These are phyloP conservation scores for Talaromyces sp. DNA, from an alignment of 2,329 filamentous ascomycete species.

Conservation along the genomic window DNA sequence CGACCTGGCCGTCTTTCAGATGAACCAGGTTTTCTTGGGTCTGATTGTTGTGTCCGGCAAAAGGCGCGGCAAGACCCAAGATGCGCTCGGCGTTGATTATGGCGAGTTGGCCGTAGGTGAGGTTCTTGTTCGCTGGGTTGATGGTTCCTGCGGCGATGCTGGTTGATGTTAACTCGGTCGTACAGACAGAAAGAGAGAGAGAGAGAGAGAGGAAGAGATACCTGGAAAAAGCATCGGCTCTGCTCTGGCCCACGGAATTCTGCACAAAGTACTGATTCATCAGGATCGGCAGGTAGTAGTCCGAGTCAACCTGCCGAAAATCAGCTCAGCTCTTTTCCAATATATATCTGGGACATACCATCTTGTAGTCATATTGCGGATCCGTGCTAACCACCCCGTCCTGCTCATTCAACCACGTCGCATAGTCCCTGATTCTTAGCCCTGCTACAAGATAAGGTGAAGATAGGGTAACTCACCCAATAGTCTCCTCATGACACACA, in stretches of 20 bases:
- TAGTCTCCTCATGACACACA: conserved; percentile 61
- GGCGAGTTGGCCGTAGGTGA: conserved; percentile 51
- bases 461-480: conserved; percentile 36
- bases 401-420: conserved; percentile 54
- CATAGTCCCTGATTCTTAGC: conserved; percentile 49
- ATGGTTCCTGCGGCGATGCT: conserved; percentile 44
- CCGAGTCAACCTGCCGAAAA: conserved; percentile 49
- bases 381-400: conserved; percentile 49
- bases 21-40: conserved; percentile 52
- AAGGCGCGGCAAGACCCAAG: conserved; percentile 51
- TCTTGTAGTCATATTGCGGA: conserved; percentile 54
- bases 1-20: conserved; percentile 49
- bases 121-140: conserved; percentile 46
- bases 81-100: conserved; percentile 54
- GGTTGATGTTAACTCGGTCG: conserved; percentile 16
- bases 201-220: conserved; percentile 12
- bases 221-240: conserved; percentile 33
- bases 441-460: neutral
- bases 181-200: neutral
- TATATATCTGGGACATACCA: conserved; percentile 32
- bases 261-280: conserved; percentile 56
- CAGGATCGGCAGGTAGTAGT: conserved; percentile 56
- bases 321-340: conserved; percentile 9
- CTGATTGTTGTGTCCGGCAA: conserved; percentile 44
- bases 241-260: conserved; percentile 35